Evolutionary conservation across 1,139 yeast species (phyloP).

Genomic region (Geotrichum australiense): DNA sequence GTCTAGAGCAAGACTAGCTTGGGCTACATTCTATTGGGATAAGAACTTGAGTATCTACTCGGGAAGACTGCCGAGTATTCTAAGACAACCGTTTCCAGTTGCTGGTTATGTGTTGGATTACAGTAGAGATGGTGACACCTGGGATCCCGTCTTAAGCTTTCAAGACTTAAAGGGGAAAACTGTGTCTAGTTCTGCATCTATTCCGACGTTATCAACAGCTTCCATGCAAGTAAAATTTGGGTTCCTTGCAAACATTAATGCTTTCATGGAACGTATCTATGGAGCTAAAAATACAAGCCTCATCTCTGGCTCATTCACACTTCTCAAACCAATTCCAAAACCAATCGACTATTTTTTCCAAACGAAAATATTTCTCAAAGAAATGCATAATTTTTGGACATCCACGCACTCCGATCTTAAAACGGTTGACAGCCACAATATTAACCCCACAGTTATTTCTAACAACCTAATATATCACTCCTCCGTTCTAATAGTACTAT

Average conservation of each 20-base stretch:
- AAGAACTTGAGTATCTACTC: slow-evolving; percentile 15
- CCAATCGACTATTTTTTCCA: slow-evolving; percentile 1
- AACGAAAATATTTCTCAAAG: slow-evolving; percentile 5
- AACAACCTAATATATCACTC: slow-evolving; percentile 13
- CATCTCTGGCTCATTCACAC: slow-evolving; percentile 4
- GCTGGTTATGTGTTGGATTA: slow-evolving; percentile 12
- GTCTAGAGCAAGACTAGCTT: slow-evolving; percentile 13
- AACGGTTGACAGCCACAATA: background rate
- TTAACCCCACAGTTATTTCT: slow-evolving; percentile 14
- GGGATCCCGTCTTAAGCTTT: slow-evolving; percentile 13
- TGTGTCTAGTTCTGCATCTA: background rate
- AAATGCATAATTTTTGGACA: slow-evolving; percentile 10
- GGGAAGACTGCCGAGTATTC: slow-evolving; percentile 16
- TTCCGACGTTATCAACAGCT: slow-evolving; percentile 1
- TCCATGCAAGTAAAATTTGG: slow-evolving; percentile 12
- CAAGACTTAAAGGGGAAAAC: slow-evolving; percentile 5
- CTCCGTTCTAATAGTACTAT: slow-evolving; percentile 3
- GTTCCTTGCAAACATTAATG: slow-evolving; percentile 6
- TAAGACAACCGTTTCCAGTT: slow-evolving; percentile 11
- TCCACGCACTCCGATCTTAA: slow-evolving; percentile 9
- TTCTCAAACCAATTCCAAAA: background rate
- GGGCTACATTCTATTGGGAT: slow-evolving; percentile 18
- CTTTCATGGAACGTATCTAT: slow-evolving; percentile 6
- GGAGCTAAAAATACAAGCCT: slow-evolving; percentile 9
- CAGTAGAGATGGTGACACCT: slow-evolving; percentile 11